These are phyloP conservation scores for Sordariomycetes sp. DNA, from an alignment of 2,329 filamentous ascomycete species.

Conservation along the genomic window DNA sequence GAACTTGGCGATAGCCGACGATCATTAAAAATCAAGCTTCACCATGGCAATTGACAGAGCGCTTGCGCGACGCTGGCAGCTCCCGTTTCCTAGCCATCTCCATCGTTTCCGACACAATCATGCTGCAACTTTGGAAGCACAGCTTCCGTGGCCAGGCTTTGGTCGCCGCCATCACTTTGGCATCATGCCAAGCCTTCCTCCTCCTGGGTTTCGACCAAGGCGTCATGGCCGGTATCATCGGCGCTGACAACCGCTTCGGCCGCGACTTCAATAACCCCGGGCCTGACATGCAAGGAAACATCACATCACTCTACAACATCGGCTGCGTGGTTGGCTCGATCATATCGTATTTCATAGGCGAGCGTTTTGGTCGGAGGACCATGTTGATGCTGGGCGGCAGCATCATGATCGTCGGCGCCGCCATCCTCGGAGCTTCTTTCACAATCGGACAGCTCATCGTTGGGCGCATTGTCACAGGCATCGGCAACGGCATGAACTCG, in stretches of 20 bases:
- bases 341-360: conserved; percentile 26
- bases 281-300: background rate
- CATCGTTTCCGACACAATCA: no score
- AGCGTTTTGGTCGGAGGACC: conserved; percentile 27
- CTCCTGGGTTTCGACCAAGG: background rate
- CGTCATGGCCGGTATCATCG: background rate
- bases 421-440: background rate
- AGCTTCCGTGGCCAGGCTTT: no score
- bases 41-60: no score
- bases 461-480: background rate
- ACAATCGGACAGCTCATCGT: background rate
- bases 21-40: no score
- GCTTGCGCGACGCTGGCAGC: no score
- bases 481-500: background rate
- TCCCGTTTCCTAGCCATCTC: no score
- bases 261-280: background rate
- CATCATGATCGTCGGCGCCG: background rate
- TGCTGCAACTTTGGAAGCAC: no score
- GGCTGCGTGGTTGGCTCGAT: conserved; percentile 39
- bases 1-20: no score
- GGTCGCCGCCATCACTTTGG: no score
- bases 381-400: background rate
- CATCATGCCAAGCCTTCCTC: no score
- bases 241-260: background rate
- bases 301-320: conserved; percentile 29